Evolutionary conservation across 768 basidiomycete genomes (phyloP).

Genomic region (Pleurotus djamor): DNA sequence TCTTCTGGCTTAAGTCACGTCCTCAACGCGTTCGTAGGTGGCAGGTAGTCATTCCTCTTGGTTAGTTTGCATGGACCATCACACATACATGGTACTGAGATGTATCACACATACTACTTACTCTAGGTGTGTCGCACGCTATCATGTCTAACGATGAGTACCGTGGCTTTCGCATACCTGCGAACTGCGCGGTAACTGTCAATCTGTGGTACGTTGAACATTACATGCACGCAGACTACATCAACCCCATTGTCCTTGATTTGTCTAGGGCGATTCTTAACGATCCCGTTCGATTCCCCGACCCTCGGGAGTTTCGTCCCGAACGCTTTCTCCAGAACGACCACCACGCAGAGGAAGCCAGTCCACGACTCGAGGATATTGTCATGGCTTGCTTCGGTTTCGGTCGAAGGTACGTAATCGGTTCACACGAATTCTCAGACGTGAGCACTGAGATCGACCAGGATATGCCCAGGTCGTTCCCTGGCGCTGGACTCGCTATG

Average conservation of each 20-base stretch:
- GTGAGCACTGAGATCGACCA: constrained; percentile 2
- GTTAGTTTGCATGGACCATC: not conserved
- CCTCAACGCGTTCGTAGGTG: not conserved
- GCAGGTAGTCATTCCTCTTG: not conserved
- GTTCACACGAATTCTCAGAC: not conserved
- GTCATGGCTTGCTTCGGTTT: constrained; percentile 17
- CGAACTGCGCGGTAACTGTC: constrained; percentile 10
- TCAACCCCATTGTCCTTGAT: not conserved
- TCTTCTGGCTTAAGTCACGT: not conserved
- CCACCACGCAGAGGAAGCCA: constrained; percentile 7
- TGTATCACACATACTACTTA: not conserved
- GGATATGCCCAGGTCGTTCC: constrained; percentile 33
- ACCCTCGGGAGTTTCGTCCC: constrained; percentile 31
- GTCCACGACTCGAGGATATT: constrained; percentile 3
- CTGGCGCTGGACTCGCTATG: constrained; percentile 24
- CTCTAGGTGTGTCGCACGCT: constrained; percentile 8
- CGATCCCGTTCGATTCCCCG: constrained; percentile 27
- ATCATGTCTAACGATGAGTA: constrained; percentile 9
- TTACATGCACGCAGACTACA: not conserved
- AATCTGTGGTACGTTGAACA: constrained; percentile 11
- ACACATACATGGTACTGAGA: not conserved
- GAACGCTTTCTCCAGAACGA: constrained; percentile 31
- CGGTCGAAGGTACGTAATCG: constrained; percentile 16
- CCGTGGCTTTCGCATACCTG: constrained; percentile 11
- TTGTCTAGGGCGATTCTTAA: constrained; percentile 29